These are phyloP conservation scores for Trichothecium roseum DNA, from an alignment of 2,329 filamentous ascomycete species.

Conservation along the genomic window DNA sequence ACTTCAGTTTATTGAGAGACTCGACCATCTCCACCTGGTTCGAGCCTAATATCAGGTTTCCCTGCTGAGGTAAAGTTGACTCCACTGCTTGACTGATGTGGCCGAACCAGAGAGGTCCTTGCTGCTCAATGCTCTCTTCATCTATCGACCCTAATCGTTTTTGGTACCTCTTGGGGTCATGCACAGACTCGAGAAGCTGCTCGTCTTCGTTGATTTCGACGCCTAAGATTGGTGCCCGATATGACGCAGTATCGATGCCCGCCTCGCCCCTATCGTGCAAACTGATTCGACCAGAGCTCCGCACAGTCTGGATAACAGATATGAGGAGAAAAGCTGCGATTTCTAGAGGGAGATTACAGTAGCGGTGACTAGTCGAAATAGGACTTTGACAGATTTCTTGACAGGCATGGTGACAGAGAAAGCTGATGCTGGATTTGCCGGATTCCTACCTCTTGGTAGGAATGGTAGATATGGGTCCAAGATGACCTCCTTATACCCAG, in stretches of 20 bases:
- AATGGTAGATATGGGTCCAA: conserved; percentile 60
- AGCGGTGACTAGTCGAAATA: conserved; percentile 56
- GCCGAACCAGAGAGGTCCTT: conserved; percentile 26
- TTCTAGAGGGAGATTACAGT: conserved; percentile 62
- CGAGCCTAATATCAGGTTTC: conserved; percentile 66
- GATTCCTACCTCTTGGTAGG: conserved; percentile 29
- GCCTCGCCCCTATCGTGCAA: conserved; percentile 63
- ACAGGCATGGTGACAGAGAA: conserved; percentile 21
- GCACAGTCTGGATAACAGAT: conserved; percentile 64
- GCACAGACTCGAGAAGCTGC: conserved; percentile 65
- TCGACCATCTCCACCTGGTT: conserved; percentile 81
- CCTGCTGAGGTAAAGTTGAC: conserved; percentile 37
- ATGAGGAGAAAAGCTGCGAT: conserved; percentile 64
- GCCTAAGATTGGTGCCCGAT: conserved; percentile 66
- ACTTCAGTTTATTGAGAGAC: conserved; percentile 56
- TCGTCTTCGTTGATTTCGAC: conserved; percentile 66
- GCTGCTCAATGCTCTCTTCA: conserved; percentile 25
- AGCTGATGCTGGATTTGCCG: conserved; percentile 13
- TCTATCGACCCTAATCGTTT: conserved; percentile 55
- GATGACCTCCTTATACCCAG: conserved; percentile 65
- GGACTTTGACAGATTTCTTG: conserved; percentile 30
- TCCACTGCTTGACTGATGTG: conserved; percentile 30
- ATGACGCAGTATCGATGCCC: conserved; percentile 57
- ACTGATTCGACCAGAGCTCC: conserved; percentile 63
- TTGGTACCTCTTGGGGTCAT: conserved; percentile 57